These are phyloP conservation scores for Polyporus arcularius DNA, from an alignment of 768 basidiomycete species.

Conservation along the genomic window DNA sequence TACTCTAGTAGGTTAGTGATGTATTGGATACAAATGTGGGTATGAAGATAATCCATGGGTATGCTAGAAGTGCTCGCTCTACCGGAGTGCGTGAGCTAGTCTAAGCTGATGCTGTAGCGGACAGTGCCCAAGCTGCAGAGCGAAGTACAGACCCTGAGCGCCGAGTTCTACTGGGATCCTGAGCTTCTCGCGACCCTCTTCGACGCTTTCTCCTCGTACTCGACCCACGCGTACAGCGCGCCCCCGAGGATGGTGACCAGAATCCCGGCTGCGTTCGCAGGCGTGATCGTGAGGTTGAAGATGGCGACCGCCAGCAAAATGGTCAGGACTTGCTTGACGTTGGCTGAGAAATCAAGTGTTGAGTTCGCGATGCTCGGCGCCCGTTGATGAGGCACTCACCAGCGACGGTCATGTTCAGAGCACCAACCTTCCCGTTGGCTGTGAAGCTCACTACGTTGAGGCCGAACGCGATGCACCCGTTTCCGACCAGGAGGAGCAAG, in stretches of 20 bases:
- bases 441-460: slow-evolving; percentile 94
- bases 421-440: slow-evolving; percentile 91
- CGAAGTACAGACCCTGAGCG: too few species aligned
- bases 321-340: slow-evolving; percentile 93
- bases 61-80: not conserved
- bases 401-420: slow-evolving; percentile 89
- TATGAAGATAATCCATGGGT: slow-evolving; percentile 1
- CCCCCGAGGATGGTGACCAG: slow-evolving; percentile 83
- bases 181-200: not conserved
- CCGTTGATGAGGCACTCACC: slow-evolving; percentile 45
- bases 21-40: slow-evolving; percentile 12
- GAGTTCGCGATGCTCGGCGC: not conserved
- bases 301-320: slow-evolving; percentile 81
- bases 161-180: not conserved
- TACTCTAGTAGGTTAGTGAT: not conserved
- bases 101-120: too few species aligned
- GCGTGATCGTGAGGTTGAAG: slow-evolving; percentile 81
- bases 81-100: not conserved
- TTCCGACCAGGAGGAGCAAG: slow-evolving; percentile 58
- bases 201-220: slow-evolving; percentile 36
- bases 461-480: slow-evolving; percentile 87
- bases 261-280: slow-evolving; percentile 82
- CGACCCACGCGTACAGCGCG: slow-evolving; percentile 74
- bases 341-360: slow-evolving; percentile 48
- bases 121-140: too few species aligned